Conservation (phyloP, 768 basidiomycete species). For the Mycena albidolilacea region DNA sequence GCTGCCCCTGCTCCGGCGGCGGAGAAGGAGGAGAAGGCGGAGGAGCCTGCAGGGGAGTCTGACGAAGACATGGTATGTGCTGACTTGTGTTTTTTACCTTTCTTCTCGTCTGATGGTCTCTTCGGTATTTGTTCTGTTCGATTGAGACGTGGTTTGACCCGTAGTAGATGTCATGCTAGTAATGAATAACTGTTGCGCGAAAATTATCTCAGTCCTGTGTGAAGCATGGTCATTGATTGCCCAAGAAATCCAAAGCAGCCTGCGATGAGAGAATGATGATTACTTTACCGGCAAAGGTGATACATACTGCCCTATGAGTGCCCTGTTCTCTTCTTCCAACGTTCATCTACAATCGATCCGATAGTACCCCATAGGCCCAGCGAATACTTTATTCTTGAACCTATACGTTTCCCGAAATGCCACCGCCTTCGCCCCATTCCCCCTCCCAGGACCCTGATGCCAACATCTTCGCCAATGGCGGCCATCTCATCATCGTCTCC, state of each 20-base stretch:
- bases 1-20: constrained; percentile 72
- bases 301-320: background rate
- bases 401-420: constrained; percentile 44
- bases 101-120: background rate
- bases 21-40: constrained; percentile 80
- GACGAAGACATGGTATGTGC: constrained; percentile 84
- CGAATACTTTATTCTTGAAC: constrained; percentile 41
- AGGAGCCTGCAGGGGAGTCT: constrained; percentile 84
- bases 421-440: constrained; percentile 46
- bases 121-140: no score
- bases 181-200: no score
- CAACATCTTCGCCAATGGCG: constrained; percentile 56
- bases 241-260: no score
- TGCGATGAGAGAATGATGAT: no score
- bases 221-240: no score
- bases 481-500: constrained; percentile 94
- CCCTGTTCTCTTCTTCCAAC: background rate
- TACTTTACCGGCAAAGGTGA: background rate
- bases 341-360: constrained; percentile 44
- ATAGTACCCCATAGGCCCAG: constrained; percentile 33
- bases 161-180: background rate
- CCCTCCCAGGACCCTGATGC: constrained; percentile 57
- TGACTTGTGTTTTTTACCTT: background rate
- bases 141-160: background rate
- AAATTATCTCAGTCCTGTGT: no score